These are phyloP conservation scores for Penicillium sp. DNA, from an alignment of 2,329 filamentous ascomycete genomes.

Conservation along the genomic window DNA sequence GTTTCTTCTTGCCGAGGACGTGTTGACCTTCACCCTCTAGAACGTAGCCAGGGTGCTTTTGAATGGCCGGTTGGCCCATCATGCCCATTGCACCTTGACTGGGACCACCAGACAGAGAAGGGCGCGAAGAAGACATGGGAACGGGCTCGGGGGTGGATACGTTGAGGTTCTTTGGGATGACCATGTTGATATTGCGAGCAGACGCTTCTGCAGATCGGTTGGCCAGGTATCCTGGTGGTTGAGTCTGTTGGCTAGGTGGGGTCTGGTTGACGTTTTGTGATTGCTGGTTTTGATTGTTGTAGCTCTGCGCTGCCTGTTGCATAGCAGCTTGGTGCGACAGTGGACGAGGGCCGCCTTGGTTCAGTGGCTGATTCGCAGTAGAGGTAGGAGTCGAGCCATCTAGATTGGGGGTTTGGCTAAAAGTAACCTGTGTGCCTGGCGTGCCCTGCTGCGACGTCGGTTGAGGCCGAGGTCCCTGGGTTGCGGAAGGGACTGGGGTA, in stretches of 20 bases:
- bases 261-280: slow-evolving; percentile 27
- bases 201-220: slow-evolving; percentile 38
- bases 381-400: slow-evolving; percentile 32
- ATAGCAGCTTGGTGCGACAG: slow-evolving; percentile 45
- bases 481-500: slow-evolving; percentile 21
- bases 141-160: slow-evolving; percentile 69
- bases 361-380: slow-evolving; percentile 26
- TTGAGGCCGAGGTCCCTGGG: slow-evolving; percentile 25
- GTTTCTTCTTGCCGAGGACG: slow-evolving; percentile 94
- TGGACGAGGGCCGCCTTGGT: slow-evolving; percentile 37
- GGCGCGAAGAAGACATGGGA: slow-evolving; percentile 63
- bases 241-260: slow-evolving; percentile 33
- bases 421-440: slow-evolving; percentile 25
- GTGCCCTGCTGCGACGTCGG: slow-evolving; percentile 28
- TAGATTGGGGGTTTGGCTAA: slow-evolving; percentile 28
- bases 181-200: slow-evolving; percentile 58
- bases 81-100: slow-evolving; percentile 71
- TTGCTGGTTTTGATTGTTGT: slow-evolving; percentile 31
- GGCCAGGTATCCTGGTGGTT: slow-evolving; percentile 40
- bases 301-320: slow-evolving; percentile 41
- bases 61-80: slow-evolving; percentile 78
- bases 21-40: slow-evolving; percentile 89
- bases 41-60: slow-evolving; percentile 74
- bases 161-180: slow-evolving; percentile 75
- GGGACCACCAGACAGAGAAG: slow-evolving; percentile 74